phyloP scores from a whole-genome alignment of 345 rosid species.

The Eutrema japonicum region DNA sequence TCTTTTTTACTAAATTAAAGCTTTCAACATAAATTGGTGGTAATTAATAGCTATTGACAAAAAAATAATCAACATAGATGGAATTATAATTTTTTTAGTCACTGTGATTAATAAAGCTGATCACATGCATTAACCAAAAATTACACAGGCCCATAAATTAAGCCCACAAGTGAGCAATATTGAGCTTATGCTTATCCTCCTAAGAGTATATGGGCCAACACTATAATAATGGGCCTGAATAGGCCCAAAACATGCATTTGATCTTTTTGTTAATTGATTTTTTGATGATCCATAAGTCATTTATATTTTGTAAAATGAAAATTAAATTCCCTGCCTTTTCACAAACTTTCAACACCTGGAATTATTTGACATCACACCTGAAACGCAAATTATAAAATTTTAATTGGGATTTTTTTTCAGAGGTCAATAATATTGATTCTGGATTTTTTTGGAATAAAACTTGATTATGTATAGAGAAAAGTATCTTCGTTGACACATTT shows the following conservation, averaged over 20 bases:
- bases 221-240: background rate
- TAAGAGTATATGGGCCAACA: conserved; percentile 20
- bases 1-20: background rate
- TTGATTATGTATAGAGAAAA: background rate
- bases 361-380: background rate
- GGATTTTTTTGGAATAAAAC: background rate
- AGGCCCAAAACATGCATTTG: background rate
- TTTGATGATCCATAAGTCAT: background rate
- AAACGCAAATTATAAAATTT: background rate
- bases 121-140: background rate
- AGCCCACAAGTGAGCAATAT: background rate
- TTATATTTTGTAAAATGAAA: background rate
- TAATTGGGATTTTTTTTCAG: background rate
- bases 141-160: too few species aligned
- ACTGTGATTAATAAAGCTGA: background rate
- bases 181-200: background rate
- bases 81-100: background rate
- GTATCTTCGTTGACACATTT: too few species aligned
- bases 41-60: background rate
- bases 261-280: background rate
- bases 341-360: background rate
- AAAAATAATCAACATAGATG: background rate
- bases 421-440: background rate
- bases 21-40: background rate
- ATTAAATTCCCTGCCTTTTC: background rate